A percentile compares a stretch with the other conserved stretches of the same genome.
Conservation (phyloP, 1,284 basidiomycete genomes). For the Tremellales sp. region DNA sequence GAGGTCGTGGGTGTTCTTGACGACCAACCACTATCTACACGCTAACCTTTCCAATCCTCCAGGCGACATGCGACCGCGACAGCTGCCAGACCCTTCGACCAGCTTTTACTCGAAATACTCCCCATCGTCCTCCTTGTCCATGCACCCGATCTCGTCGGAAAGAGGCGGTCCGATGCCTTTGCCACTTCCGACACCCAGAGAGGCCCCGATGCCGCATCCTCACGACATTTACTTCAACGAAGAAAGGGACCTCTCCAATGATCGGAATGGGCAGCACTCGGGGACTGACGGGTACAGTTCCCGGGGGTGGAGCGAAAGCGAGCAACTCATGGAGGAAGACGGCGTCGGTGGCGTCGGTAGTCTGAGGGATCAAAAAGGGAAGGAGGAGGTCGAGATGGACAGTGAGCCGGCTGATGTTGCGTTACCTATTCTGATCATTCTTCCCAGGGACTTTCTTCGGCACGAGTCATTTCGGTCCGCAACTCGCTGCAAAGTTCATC, state of each 20-base stretch:
- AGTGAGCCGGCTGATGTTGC: constrained; percentile 4
- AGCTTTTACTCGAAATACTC: background rate
- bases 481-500: constrained; percentile 24
- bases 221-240: background rate
- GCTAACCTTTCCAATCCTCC: background rate
- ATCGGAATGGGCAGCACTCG: no score
- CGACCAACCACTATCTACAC: background rate
- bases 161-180: background rate
- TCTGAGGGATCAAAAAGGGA: constrained; percentile 7
- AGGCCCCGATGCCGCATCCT: constrained; percentile 4
- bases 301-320: constrained; percentile 10
- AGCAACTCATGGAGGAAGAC: constrained; percentile 24
- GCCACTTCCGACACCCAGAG: background rate
- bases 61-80: background rate
- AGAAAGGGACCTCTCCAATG: background rate
- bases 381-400: constrained; percentile 15
- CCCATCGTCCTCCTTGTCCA: background rate
- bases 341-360: constrained; percentile 22
- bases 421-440: background rate
- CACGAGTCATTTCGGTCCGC: constrained; percentile 29
- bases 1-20: background rate
- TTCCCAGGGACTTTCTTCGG: constrained; percentile 22
- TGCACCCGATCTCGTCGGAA: constrained; percentile 10
- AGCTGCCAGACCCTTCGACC: background rate
- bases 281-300: constrained; percentile 1